These are phyloP conservation scores for Monosporascus sp. DNA, from an alignment of 2,329 filamentous ascomycete genomes.

Conservation along the genomic window DNA sequence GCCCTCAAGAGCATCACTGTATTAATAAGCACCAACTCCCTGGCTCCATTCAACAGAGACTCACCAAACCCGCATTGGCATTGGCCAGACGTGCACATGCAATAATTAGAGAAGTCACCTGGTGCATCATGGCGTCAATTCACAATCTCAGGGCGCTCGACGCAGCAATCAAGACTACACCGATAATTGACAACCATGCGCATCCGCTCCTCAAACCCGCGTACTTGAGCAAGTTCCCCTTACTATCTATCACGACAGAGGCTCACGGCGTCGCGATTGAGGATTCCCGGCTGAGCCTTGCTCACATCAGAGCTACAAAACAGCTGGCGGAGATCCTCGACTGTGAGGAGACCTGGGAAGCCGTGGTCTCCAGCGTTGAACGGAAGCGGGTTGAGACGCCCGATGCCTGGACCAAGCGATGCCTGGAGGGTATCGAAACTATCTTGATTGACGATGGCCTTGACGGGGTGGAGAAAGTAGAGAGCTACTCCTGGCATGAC, in stretches of 20 bases:
- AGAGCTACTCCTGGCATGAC: slow-evolving; percentile 61
- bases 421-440: slow-evolving; percentile 66
- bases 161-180: slow-evolving; percentile 45
- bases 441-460: slow-evolving; percentile 77
- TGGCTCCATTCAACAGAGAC: not conserved
- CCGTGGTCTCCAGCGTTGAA: slow-evolving; percentile 40
- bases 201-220: slow-evolving; percentile 59
- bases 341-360: slow-evolving; percentile 59
- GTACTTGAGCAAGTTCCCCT: slow-evolving; percentile 39
- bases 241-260: slow-evolving; percentile 64
- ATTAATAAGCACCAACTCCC: too few relatives aligned
- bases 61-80: not conserved
- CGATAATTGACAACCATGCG: slow-evolving; percentile 69
- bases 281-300: slow-evolving; percentile 56
- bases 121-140: slow-evolving; percentile 10
- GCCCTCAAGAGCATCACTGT: too few relatives aligned
- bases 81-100: too few relatives aligned
- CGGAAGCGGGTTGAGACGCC: slow-evolving; percentile 39
- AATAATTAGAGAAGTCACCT: too few relatives aligned
- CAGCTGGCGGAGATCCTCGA: slow-evolving; percentile 62
- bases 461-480: slow-evolving; percentile 47
- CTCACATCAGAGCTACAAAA: slow-evolving; percentile 64
- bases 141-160: slow-evolving; percentile 10
- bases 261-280: slow-evolving; percentile 63
- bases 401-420: slow-evolving; percentile 55